Evolutionary conservation across 1,284 basidiomycete species (phyloP).

Genomic region (Thecaphora frezii): DNA sequence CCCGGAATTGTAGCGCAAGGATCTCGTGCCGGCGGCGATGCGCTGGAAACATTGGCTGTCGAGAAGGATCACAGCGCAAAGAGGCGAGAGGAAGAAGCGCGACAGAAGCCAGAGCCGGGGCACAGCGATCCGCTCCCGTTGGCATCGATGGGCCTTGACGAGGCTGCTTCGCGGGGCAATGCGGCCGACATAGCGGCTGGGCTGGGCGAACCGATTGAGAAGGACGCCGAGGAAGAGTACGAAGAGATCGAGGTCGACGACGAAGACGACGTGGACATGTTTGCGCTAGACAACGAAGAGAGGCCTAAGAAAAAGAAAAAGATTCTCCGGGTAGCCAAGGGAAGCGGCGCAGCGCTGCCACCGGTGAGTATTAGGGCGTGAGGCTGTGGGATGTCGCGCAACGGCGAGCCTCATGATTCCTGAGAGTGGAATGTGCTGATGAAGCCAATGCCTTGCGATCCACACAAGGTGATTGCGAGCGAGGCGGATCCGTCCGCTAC

Average conservation of each 20-base stretch:
- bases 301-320: slow-evolving; percentile 36
- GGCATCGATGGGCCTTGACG: neutral
- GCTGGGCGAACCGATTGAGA: neutral
- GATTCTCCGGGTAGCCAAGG: slow-evolving; percentile 29
- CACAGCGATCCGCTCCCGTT: neutral
- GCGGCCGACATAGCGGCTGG: neutral
- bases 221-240: slow-evolving; percentile 33
- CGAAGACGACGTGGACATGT: slow-evolving; percentile 54
- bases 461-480: neutral
- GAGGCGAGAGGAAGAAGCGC: slow-evolving; percentile 24
- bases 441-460: too few species aligned
- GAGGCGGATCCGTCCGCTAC: slow-evolving; percentile 9
- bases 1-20: too few species aligned
- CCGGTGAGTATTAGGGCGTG: slow-evolving; percentile 13
- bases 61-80: slow-evolving; percentile 35
- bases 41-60: slow-evolving; percentile 25
- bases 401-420: too few species aligned
- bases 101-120: slow-evolving; percentile 5
- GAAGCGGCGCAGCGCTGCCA: neutral
- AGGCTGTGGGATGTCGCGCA: too few species aligned
- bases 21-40: neutral
- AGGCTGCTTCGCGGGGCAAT: neutral
- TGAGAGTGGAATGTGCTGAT: neutral
- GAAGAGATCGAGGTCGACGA: slow-evolving; percentile 54
- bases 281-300: slow-evolving; percentile 42